Evolutionary conservation across 164 flowering plant genomes (phyloP).

Genomic region (Berberis thunbergii): DNA sequence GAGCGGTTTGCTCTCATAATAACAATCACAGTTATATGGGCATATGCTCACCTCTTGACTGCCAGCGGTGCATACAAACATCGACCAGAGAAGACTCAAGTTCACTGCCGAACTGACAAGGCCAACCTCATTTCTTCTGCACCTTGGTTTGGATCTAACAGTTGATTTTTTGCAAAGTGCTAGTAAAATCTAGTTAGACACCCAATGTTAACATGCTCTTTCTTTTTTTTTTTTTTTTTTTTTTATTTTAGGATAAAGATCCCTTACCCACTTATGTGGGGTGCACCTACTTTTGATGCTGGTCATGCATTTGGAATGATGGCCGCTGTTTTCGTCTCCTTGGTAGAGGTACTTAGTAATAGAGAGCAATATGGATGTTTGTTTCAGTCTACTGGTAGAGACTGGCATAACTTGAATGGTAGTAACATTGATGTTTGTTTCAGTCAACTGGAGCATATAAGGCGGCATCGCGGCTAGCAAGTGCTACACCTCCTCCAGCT

Average conservation of each 20-base stretch:
- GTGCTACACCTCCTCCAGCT: conserved; percentile 99
- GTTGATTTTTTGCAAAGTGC: neutral
- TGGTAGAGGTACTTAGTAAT: conserved; percentile 64
- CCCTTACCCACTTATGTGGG: conserved; percentile 99
- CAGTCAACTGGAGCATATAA: conserved; percentile 98
- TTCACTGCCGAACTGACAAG: conserved; percentile 76
- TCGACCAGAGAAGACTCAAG: conserved; percentile 67
- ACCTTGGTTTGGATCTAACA: conserved; percentile 62
- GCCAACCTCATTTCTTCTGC: conserved; percentile 93
- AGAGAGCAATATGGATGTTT: neutral
- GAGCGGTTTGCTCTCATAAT: conserved; percentile 89
- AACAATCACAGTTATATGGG: conserved; percentile 81
- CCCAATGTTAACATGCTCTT: neutral
- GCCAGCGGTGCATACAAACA: conserved; percentile 96
- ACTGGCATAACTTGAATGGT: neutral
- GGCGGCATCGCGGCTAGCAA: conserved; percentile 92
- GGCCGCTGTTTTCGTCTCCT: conserved; percentile 90
- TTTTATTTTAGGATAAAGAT: conserved; percentile 76
- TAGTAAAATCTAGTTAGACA: neutral
- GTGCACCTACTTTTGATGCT: conserved; percentile 94
- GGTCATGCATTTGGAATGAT: conserved; percentile 99
- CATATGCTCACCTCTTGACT: conserved; percentile 90
- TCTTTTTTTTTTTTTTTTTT: neutral
- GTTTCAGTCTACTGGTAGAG: neutral
- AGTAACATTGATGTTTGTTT: neutral